phyloP scores from a whole-genome alignment of 2,329 filamentous ascomycete species.

The Botrytis elliptica region DNA sequence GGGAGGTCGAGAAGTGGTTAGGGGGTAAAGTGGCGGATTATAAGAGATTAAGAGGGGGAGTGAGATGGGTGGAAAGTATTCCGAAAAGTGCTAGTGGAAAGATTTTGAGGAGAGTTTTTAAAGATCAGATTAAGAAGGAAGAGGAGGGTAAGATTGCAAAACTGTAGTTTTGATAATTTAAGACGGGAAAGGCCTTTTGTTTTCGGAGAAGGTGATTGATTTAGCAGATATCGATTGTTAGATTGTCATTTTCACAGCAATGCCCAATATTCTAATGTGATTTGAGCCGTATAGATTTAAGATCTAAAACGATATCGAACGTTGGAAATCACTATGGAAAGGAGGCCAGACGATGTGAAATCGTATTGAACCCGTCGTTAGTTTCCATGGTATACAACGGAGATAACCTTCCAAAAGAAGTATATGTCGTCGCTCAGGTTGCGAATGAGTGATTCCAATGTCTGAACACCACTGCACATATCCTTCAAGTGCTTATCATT shows the following conservation, averaged over 20 bases:
- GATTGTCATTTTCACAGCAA: neutral
- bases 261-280: neutral
- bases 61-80: constrained; percentile 49
- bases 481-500: neutral
- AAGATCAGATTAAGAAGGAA: constrained; percentile 46
- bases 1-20: constrained; percentile 45
- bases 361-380: neutral
- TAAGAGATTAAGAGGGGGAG: constrained; percentile 49
- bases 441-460: neutral
- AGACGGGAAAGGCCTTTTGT: neutral
- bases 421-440: neutral
- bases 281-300: neutral
- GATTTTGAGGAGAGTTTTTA: constrained; percentile 40
- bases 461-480: neutral
- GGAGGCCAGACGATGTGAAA: neutral
- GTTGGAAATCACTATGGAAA: neutral
- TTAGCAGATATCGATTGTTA: neutral
- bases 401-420: neutral
- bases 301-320: neutral
- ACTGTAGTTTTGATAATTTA: neutral
- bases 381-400: neutral
- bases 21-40: constrained; percentile 46
- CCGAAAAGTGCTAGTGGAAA: constrained; percentile 51
- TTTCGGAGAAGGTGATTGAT: neutral
- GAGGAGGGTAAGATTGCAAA: constrained; percentile 37